phyloP scores from a whole-genome alignment of 2,329 filamentous ascomycete genomes.

The Tolypocladium tropicale region DNA sequence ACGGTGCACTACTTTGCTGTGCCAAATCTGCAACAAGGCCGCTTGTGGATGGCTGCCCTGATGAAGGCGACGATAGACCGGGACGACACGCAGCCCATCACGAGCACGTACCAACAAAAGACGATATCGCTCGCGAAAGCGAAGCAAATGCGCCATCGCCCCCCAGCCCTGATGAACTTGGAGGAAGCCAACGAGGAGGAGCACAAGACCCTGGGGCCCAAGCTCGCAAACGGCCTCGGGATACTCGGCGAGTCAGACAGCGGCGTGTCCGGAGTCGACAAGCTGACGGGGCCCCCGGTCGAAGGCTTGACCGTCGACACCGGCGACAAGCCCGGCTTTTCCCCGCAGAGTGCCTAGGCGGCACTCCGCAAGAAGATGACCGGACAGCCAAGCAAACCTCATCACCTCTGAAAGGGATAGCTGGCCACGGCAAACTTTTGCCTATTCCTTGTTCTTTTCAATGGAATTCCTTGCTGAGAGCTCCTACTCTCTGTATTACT shows the following conservation, averaged over 20 bases:
- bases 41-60: slow-evolving; percentile 94
- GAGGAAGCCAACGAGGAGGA: slow-evolving; percentile 30
- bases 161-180: slow-evolving; percentile 74
- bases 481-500: neutral
- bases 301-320: slow-evolving; percentile 20
- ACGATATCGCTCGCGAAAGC: slow-evolving; percentile 90
- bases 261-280: slow-evolving; percentile 32
- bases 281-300: slow-evolving; percentile 20
- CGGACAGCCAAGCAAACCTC: slow-evolving; percentile 1
- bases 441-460: neutral
- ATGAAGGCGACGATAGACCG: slow-evolving; percentile 99
- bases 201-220: slow-evolving; percentile 9
- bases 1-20: slow-evolving; percentile 97
- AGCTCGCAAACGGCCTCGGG: slow-evolving; percentile 27
- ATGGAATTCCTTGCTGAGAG: neutral
- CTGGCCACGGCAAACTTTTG: neutral
- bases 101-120: slow-evolving; percentile 92
- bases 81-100: slow-evolving; percentile 68
- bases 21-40: slow-evolving; percentile 76
- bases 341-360: slow-evolving; percentile 21
- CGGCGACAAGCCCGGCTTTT: slow-evolving; percentile 13
- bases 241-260: slow-evolving; percentile 33
- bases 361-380: slow-evolving; percentile 9
- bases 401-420: neutral
- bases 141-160: slow-evolving; percentile 75